phyloP scores from a whole-genome alignment of 1,284 basidiomycete species.

The Pseudozyma hubeiensis region DNA sequence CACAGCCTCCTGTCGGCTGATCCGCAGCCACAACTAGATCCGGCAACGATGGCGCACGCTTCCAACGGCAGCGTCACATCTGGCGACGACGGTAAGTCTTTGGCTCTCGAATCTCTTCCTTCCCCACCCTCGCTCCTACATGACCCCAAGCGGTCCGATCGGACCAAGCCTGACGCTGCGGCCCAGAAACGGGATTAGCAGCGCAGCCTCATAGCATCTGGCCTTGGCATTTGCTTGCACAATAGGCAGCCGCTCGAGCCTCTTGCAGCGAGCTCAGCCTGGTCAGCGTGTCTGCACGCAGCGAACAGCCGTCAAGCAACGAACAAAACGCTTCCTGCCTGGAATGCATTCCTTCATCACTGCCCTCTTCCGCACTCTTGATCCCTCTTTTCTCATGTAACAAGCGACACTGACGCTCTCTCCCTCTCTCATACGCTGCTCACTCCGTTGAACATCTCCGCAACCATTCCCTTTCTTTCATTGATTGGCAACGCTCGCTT shows the following conservation, averaged over 20 bases:
- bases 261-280: constrained; percentile 1
- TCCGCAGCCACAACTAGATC: too few species aligned
- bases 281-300: too few species aligned
- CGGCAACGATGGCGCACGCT: constrained; percentile 13
- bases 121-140: background rate
- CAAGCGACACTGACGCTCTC: background rate
- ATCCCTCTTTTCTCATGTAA: too few species aligned
- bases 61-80: constrained; percentile 25
- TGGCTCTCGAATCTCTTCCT: background rate
- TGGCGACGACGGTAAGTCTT: constrained; percentile 31
- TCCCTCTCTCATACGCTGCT: background rate
- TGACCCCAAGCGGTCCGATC: too few species aligned
- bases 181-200: too few species aligned
- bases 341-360: background rate
- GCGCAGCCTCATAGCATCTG: too few species aligned
- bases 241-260: background rate
- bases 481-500: background rate
- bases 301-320: too few species aligned
- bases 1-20: too few species aligned
- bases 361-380: too few species aligned
- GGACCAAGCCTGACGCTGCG: too few species aligned
- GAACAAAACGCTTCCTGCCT: background rate
- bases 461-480: background rate
- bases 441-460: background rate
- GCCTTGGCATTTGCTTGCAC: too few species aligned